A percentile compares a stretch with the other conserved stretches of the same genome.
Conservation (phyloP, 148 eudicot genomes). For the Chenopodium album region DNA sequence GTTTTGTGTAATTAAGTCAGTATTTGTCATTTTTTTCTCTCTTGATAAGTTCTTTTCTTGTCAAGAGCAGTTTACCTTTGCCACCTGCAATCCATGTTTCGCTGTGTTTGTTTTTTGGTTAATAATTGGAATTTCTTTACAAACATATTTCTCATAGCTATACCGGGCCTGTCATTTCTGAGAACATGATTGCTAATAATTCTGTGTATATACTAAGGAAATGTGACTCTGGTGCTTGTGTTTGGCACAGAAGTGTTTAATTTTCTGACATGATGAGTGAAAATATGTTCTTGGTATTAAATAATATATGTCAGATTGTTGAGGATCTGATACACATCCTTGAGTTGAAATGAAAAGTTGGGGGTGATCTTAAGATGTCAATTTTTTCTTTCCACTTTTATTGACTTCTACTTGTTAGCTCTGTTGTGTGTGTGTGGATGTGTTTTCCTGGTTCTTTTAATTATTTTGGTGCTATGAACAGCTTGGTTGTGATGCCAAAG, state of each 20-base stretch:
- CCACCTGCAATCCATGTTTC: background rate
- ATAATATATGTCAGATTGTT: too few species aligned
- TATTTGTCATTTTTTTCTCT: background rate
- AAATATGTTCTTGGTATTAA: too few species aligned
- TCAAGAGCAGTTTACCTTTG: background rate
- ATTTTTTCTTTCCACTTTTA: constrained; percentile 14
- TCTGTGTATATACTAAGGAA: too few species aligned
- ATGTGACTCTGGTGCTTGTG: too few species aligned
- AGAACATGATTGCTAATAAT: background rate
- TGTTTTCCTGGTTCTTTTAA: background rate
- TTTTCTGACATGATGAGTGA: too few species aligned
- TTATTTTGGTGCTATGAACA: constrained; percentile 37
- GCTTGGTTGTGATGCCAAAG: constrained; percentile 71
- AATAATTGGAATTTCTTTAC: background rate
- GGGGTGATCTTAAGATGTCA: background rate
- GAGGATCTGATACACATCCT: too few species aligned
- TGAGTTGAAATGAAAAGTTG: too few species aligned
- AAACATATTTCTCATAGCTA: background rate
- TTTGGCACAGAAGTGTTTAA: background rate
- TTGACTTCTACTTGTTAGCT: constrained; percentile 3
- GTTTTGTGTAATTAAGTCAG: background rate
- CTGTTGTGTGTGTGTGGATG: background rate
- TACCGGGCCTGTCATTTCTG: background rate
- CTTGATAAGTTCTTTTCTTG: background rate
- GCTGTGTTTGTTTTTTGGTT: background rate